Evolutionary conservation across 2,329 filamentous ascomycete species (phyloP).

Genomic region (Colletotrichum tamarilloi): DNA sequence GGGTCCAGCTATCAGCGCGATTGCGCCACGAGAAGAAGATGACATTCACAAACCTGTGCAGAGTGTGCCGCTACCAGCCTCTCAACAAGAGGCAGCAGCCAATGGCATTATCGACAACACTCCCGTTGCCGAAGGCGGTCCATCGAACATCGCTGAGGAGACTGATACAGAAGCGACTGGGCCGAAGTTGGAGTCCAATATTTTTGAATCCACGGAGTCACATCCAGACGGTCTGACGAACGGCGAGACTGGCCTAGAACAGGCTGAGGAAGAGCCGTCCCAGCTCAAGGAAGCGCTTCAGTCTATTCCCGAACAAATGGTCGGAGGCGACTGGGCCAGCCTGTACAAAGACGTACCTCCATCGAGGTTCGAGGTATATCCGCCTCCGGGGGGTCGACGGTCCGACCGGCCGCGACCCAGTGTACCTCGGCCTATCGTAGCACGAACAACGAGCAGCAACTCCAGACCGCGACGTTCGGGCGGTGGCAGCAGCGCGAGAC

Average conservation of each 20-base stretch:
- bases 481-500: slow-evolving; percentile 42
- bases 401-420: slow-evolving; percentile 57
- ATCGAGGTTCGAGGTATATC: slow-evolving; percentile 82
- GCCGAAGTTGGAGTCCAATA: slow-evolving; percentile 37
- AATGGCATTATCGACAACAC: neutral
- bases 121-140: neutral
- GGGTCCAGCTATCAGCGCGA: slow-evolving; percentile 82
- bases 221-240: neutral
- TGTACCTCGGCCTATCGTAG: slow-evolving; percentile 50
- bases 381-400: slow-evolving; percentile 65
- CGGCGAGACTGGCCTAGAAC: slow-evolving; percentile 19
- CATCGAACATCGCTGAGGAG: slow-evolving; percentile 41
- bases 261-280: neutral
- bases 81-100: neutral
- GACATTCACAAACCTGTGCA: slow-evolving; percentile 55
- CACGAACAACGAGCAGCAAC: slow-evolving; percentile 48
- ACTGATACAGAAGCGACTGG: slow-evolving; percentile 46
- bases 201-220: slow-evolving; percentile 23
- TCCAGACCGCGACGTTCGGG: slow-evolving; percentile 53
- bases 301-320: neutral
- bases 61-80: slow-evolving; percentile 18
- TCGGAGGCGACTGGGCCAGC: slow-evolving; percentile 51
- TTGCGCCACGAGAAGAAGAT: slow-evolving; percentile 86
- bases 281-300: neutral
- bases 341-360: slow-evolving; percentile 71